phyloP scores from a whole-genome alignment of 1,139 yeast genomes.

The Taphrina flavorubra region DNA sequence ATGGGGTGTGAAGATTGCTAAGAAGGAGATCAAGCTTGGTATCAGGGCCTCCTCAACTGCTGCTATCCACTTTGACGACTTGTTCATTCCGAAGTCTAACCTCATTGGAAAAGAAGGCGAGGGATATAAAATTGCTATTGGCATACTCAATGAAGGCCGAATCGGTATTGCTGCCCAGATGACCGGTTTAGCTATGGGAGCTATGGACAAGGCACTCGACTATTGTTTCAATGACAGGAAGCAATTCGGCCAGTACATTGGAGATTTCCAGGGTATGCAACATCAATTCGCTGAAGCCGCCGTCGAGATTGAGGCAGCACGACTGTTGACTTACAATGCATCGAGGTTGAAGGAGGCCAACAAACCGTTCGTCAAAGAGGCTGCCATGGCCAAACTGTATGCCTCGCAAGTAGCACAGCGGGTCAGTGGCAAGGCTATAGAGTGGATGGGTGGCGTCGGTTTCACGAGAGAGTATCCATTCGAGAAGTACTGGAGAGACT shows the following conservation, averaged over 20 bases:
- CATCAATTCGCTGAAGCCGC: slow-evolving; percentile 58
- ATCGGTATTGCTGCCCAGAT: slow-evolving; percentile 58
- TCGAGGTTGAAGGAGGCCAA: slow-evolving; percentile 56
- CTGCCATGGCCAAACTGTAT: slow-evolving; percentile 57
- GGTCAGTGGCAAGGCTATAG: slow-evolving; percentile 55
- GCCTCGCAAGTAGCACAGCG: slow-evolving; percentile 56
- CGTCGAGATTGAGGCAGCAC: slow-evolving; percentile 56
- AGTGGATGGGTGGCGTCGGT: slow-evolving; percentile 60
- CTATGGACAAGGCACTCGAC: slow-evolving; percentile 55
- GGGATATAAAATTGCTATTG: slow-evolving; percentile 58
- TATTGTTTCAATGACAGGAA: slow-evolving; percentile 55
- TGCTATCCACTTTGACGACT: slow-evolving; percentile 55
- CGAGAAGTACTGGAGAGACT: slow-evolving; percentile 57
- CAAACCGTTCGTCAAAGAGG: slow-evolving; percentile 53
- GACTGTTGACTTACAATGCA: slow-evolving; percentile 56
- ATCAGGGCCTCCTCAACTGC: slow-evolving; percentile 57
- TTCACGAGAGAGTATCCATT: slow-evolving; percentile 56
- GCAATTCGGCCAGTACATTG: slow-evolving; percentile 56
- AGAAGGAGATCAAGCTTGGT: slow-evolving; percentile 57
- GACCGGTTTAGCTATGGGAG: slow-evolving; percentile 58
- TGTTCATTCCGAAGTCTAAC: slow-evolving; percentile 55
- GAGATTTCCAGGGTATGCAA: slow-evolving; percentile 58
- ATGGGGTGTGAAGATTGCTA: slow-evolving; percentile 55
- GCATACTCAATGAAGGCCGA: slow-evolving; percentile 57
- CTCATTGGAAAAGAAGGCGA: slow-evolving; percentile 56